Base-by-base conservation (phyloP, 495 filamentous ascomycete species). In the Xylaria scruposa region DNA sequence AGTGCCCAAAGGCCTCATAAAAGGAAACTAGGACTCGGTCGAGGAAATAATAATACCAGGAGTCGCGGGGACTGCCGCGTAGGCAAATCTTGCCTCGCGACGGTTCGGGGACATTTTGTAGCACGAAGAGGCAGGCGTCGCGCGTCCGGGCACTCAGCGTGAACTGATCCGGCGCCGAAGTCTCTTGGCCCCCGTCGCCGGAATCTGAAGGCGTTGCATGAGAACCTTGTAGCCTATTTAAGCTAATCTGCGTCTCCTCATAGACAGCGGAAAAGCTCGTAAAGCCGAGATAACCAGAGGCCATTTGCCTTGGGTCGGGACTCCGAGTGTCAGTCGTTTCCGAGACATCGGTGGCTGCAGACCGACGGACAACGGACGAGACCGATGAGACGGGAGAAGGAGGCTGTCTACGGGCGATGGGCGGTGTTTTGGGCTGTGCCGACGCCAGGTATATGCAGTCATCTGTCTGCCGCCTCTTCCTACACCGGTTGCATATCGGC, bases 221-320 rank as follows among this genome's bases (percentile, higher is more conserved):
- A 10, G 58, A 47, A 17, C 72, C 72, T 8, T 73, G 71, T 10
- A 76, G 64, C 26, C 73, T 68, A 17, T 70, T 76, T 8, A 79
- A 71, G 13, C 79, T 82, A 42, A 80, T 72, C 24, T 79, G 74
- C 1, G 78, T 76, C 26, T 85, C 85, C 7, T 80, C 75, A 38
- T 83, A 84, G 21, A 88, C 83, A 36, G 85, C 81, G 3, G 85
- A 85, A 70, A 82, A 88, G 70, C 84, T 86, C 0, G 83, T 87
- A 12, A 83, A 84, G 26, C 87, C 86, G 17, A 88, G 72, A 68
- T 87, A 88, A 0, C 85, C 85, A 13, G 83, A 78, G 8, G 77
- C 77, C 38, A 73, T 74, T 8, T 79, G 79, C 40, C 83, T 72
- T 79, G 85, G 80, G 74, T 78, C 12, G 76, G 71, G 44, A 29